Evolutionary conservation across 768 basidiomycete genomes (phyloP).

Genomic region (Naematelia aurantialba): DNA sequence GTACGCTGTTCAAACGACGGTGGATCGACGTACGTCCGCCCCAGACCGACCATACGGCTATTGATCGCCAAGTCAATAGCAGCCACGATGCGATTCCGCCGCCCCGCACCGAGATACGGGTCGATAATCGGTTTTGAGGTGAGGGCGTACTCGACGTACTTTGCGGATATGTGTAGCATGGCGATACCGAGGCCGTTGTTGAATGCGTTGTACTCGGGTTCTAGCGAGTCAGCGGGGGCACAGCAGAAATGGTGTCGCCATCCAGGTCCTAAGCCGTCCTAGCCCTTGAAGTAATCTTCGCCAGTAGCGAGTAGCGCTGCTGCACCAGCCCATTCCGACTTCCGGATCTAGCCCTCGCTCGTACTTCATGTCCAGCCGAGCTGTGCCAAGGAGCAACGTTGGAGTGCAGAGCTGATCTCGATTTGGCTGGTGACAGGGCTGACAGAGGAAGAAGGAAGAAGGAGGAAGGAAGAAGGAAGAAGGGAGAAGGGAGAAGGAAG

Average conservation of each 20-base stretch:
- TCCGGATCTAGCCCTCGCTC: too few relatives aligned
- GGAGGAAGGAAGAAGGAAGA: not conserved
- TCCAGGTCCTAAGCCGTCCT: too few relatives aligned
- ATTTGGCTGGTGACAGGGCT: not conserved
- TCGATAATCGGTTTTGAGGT: conserved; percentile 26
- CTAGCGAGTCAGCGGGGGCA: too few relatives aligned
- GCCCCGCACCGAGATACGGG: conserved; percentile 22
- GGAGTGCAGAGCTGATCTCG: too few relatives aligned
- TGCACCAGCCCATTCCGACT: too few relatives aligned
- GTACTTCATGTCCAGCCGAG: too few relatives aligned
- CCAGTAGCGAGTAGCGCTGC: too few relatives aligned
- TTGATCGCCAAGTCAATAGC: conserved; percentile 31
- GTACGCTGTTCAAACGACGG: conserved; percentile 5
- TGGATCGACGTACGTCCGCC: conserved; percentile 1
- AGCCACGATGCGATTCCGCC: conserved; percentile 13
- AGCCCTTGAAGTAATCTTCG: too few relatives aligned
- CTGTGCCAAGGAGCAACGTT: too few relatives aligned
- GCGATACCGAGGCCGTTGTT: conserved; percentile 34
- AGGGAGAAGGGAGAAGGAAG: not conserved
- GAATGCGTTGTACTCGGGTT: conserved; percentile 23
- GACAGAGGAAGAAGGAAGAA: not conserved
- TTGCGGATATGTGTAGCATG: conserved; percentile 22
- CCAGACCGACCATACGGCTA: conserved; percentile 33
- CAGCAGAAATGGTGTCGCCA: too few relatives aligned
- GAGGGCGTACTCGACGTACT: conserved; percentile 33